These are phyloP conservation scores for Mycena leptocephala DNA, from an alignment of 768 basidiomycete genomes.

Conservation along the genomic window DNA sequence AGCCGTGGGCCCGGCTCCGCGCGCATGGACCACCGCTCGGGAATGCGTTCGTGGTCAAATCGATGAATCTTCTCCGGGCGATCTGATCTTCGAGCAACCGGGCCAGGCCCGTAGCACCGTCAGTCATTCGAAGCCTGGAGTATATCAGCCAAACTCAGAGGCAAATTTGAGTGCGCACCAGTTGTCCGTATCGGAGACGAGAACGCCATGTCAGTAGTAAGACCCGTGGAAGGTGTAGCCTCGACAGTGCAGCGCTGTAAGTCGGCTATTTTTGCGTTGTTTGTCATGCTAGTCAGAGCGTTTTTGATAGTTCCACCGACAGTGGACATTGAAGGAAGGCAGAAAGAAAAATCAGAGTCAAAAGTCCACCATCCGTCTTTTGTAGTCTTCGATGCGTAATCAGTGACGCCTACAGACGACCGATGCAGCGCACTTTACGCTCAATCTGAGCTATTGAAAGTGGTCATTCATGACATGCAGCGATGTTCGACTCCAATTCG, in stretches of 20 bases:
- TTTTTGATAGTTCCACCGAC: conserved; percentile 42
- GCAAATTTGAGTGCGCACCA: too few species aligned
- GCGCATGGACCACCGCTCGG: conserved; percentile 87
- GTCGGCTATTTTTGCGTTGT: conserved; percentile 53
- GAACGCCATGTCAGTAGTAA: conserved; percentile 80
- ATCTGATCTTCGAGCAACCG: conserved; percentile 87
- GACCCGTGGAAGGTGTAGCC: conserved; percentile 41
- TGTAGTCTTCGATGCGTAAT: too few species aligned
- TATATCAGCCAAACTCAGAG: too few species aligned
- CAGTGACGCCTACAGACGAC: too few species aligned
- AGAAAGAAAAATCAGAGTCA: too few species aligned
- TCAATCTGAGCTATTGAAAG: too few species aligned
- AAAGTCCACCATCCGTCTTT: too few species aligned
- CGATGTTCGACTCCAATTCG: too few species aligned
- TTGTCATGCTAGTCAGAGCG: conserved; percentile 42
- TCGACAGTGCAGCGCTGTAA: conserved; percentile 52
- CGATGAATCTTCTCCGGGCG: conserved; percentile 50
- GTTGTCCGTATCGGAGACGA: conserved; percentile 74
- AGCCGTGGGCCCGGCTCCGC: conserved; percentile 88
- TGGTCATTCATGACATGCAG: too few species aligned
- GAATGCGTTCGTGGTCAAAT: conserved; percentile 93
- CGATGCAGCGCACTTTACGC: too few species aligned
- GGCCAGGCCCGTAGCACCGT: conserved; percentile 53
- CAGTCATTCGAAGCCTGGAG: too few species aligned
- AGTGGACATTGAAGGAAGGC: conserved; percentile 41